A percentile compares a stretch with the other conserved stretches of the same genome.
Conservation (phyloP, 768 basidiomycete species). For the Kwoniella europaea region DNA sequence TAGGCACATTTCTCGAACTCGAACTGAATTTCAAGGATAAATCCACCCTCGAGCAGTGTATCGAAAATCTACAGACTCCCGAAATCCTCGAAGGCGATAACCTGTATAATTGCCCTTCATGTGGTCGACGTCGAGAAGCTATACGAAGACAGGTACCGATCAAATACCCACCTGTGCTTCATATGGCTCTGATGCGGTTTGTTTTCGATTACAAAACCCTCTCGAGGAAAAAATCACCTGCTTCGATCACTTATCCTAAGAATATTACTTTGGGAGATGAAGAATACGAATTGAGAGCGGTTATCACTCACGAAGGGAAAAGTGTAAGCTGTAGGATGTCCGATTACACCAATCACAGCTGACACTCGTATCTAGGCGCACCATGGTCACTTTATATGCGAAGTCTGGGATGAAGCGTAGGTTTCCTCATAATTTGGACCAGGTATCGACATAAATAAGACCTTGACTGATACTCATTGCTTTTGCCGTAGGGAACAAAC, state of each 20-base stretch:
- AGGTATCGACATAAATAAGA: not conserved
- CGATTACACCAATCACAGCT: conserved; percentile 70
- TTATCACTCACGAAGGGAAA: conserved; percentile 85
- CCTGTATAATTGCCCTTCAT: conserved; percentile 78
- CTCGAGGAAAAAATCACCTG: conserved; percentile 86
- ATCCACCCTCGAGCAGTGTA: conserved; percentile 68
- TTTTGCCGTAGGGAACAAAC: conserved; percentile 63
- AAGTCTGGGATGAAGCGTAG: conserved; percentile 49
- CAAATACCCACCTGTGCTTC: conserved; percentile 78
- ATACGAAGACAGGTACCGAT: conserved; percentile 74
- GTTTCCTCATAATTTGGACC: conserved; percentile 2
- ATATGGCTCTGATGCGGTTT: conserved; percentile 92
- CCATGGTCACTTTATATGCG: conserved; percentile 54
- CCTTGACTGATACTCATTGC: conserved; percentile 5
- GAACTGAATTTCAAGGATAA: conserved; percentile 80
- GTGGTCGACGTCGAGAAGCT: conserved; percentile 75
- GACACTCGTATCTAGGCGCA: conserved; percentile 62
- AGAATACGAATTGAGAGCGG: conserved; percentile 81
- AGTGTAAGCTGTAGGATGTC: conserved; percentile 74
- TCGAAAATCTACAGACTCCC: conserved; percentile 68
- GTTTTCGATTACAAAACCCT: conserved; percentile 78
- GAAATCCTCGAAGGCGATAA: conserved; percentile 84
- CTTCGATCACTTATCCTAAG: conserved; percentile 76
- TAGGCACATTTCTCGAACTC: conserved; percentile 73
- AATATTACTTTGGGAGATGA: conserved; percentile 69